phyloP scores from a whole-genome alignment of 306 rosid genomes.

The Ormosia emarginata region DNA sequence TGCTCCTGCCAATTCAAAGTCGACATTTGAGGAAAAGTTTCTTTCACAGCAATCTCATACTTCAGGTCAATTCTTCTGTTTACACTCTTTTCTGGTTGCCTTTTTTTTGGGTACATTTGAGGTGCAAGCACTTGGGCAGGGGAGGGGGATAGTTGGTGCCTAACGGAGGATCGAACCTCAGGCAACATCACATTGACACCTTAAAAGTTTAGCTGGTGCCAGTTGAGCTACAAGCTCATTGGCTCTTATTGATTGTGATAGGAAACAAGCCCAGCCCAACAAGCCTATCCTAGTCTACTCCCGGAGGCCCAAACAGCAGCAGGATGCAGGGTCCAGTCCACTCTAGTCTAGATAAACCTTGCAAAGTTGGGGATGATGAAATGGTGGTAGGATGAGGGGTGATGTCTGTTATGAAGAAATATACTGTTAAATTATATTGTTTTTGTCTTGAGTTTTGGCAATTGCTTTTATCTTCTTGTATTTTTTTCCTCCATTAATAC shows the following conservation, averaged over 20 bases:
- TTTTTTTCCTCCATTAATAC: too few species aligned
- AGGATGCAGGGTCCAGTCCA: too few species aligned
- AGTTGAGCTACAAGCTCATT: background rate
- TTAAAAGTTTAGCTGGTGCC: background rate
- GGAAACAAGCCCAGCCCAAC: too few species aligned
- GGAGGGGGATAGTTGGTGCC: background rate
- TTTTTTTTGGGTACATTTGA: background rate
- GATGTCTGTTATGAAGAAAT: background rate
- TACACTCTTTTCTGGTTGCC: background rate
- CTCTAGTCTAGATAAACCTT: too few species aligned
- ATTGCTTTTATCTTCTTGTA: background rate
- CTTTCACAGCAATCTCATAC: conserved; percentile 92
- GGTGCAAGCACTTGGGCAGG: background rate
- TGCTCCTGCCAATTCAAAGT: conserved; percentile 54
- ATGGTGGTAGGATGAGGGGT: too few species aligned
- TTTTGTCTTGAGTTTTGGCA: background rate
- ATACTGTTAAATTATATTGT: background rate
- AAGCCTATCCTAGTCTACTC: too few species aligned
- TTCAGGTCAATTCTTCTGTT: conserved; percentile 62
- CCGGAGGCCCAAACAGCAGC: too few species aligned
- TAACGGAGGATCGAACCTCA: background rate
- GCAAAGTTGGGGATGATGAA: too few species aligned
- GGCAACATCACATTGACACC: background rate
- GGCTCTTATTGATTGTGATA: background rate
- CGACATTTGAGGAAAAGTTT: conserved; percentile 89